A percentile compares a stretch with the other conserved stretches of the same genome.
These are phyloP conservation scores for Kingdonia uniflora DNA, from an alignment of 164 flowering plant species.

Conservation along the genomic window DNA sequence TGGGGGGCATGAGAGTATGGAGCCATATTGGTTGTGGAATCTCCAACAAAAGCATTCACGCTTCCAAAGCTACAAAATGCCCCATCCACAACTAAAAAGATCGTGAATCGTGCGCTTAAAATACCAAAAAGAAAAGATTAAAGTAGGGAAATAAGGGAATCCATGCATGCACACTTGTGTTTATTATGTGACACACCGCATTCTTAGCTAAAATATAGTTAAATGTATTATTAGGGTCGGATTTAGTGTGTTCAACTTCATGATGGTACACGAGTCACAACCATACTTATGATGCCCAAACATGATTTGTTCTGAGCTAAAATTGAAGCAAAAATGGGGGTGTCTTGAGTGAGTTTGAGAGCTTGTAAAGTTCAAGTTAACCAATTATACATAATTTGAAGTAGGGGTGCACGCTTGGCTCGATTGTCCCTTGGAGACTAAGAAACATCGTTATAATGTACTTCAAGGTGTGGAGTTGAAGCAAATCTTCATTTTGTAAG, in stretches of 20 bases:
- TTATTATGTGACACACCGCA: neutral
- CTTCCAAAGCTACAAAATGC: slow-evolving; percentile 46
- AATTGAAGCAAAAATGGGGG: slow-evolving; percentile 3
- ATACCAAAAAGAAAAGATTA: slow-evolving; percentile 13
- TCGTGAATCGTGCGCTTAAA: slow-evolving; percentile 9
- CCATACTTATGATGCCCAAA: slow-evolving; percentile 6
- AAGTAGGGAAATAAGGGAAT: slow-evolving; percentile 20
- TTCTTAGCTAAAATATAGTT: neutral
- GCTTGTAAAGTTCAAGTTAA: neutral
- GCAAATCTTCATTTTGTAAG: neutral
- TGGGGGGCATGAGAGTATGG: slow-evolving; percentile 50
- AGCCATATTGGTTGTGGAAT: slow-evolving; percentile 72
- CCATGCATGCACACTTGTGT: slow-evolving; percentile 13
- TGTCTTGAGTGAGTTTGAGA: slow-evolving; percentile 2
- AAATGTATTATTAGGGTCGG: no score
- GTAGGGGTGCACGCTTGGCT: slow-evolving; percentile 16
- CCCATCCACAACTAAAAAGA: slow-evolving; percentile 17
- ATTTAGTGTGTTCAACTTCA: neutral
- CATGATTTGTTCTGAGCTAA: slow-evolving; percentile 3
- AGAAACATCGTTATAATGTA: slow-evolving; percentile 2
- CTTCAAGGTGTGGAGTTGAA: slow-evolving; percentile 4
- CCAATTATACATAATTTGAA: slow-evolving; percentile 8
- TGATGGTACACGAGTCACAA: slow-evolving; percentile 15
- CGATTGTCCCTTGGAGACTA: slow-evolving; percentile 8
- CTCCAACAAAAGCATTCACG: slow-evolving; percentile 82